These are phyloP conservation scores for Novymonas esmeraldas DNA, from an alignment of 208 protist genomes.

Conservation along the genomic window DNA sequence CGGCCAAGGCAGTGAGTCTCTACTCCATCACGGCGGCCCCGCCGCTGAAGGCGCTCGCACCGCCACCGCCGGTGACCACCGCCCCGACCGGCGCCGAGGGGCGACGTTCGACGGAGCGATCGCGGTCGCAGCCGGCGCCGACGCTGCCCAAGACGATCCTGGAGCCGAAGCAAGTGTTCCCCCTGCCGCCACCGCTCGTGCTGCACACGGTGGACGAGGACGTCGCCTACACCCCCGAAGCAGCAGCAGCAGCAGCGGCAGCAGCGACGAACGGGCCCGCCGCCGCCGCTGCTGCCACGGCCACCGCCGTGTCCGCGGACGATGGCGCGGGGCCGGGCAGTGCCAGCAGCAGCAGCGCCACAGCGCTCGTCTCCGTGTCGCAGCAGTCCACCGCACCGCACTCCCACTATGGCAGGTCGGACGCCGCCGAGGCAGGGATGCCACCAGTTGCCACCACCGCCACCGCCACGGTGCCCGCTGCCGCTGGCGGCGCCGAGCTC, in stretches of 20 bases:
- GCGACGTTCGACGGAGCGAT: constrained; percentile 35
- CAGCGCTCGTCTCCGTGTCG: not conserved
- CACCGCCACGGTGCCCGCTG: not conserved
- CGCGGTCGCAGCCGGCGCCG: constrained; percentile 45
- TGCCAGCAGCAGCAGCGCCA: too few relatives aligned
- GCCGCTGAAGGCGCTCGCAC: constrained; percentile 17
- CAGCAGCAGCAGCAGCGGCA: too few relatives aligned
- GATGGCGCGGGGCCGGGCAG: not conserved
- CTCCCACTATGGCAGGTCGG: too few relatives aligned
- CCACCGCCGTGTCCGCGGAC: not conserved
- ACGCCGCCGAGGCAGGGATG: not conserved
- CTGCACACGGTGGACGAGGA: constrained; percentile 67
- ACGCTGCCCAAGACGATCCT: constrained; percentile 40
- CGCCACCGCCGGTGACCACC: constrained; percentile 3
- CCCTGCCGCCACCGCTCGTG: constrained; percentile 50
- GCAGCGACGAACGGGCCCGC: not conserved
- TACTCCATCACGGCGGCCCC: constrained; percentile 34
- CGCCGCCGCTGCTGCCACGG: not conserved
- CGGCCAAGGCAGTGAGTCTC: constrained; percentile 35
- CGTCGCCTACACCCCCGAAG: not conserved
- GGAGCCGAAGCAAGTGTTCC: constrained; percentile 39
- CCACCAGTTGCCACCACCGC: not conserved
- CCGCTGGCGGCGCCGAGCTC: not conserved
- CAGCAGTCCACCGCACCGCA: not conserved
- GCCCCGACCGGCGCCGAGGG: constrained; percentile 5